These are phyloP conservation scores for Phytophthora boehmeriae DNA, from an alignment of 352 stramenopile species.

Conservation along the genomic window DNA sequence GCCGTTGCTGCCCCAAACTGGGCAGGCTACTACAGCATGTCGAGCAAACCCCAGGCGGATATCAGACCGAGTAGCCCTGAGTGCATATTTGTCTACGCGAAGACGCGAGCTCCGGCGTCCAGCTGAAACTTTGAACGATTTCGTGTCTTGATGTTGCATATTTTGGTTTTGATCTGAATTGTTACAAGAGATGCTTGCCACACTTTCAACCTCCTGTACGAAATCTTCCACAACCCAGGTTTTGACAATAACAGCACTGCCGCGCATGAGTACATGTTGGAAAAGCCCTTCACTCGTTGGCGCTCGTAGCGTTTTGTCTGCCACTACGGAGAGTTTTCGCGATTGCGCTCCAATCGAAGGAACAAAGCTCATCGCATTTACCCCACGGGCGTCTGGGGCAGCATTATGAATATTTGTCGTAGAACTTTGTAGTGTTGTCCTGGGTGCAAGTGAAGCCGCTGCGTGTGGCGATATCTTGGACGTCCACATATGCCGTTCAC, in stretches of 20 bases:
- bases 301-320: conserved; percentile 57
- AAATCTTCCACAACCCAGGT: conserved; percentile 47
- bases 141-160: conserved; percentile 3
- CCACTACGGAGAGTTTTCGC: conserved; percentile 65
- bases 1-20: conserved; percentile 66
- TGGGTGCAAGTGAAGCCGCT: conserved; percentile 6
- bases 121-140: conserved; percentile 6
- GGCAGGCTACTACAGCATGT: conserved; percentile 69
- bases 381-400: conserved; percentile 5
- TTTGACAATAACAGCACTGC: conserved; percentile 54
- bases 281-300: conserved; percentile 62
- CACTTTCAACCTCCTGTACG: conserved; percentile 12
- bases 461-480: conserved; percentile 59
- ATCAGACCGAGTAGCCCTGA: conserved; percentile 49
- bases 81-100: conserved; percentile 36
- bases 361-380: conserved; percentile 30
- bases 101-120: conserved; percentile 2
- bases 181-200: not conserved
- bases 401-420: conserved; percentile 10
- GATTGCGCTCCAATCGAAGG: conserved; percentile 41
- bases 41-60: conserved; percentile 54
- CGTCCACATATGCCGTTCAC: conserved; percentile 64
- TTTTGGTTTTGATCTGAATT: conserved; percentile 9
- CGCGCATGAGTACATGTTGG: conserved; percentile 57
- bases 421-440: conserved; percentile 10